Base-by-base conservation (phyloP, 768 basidiomycete genomes). In the Leccinum pellstonianum region DNA sequence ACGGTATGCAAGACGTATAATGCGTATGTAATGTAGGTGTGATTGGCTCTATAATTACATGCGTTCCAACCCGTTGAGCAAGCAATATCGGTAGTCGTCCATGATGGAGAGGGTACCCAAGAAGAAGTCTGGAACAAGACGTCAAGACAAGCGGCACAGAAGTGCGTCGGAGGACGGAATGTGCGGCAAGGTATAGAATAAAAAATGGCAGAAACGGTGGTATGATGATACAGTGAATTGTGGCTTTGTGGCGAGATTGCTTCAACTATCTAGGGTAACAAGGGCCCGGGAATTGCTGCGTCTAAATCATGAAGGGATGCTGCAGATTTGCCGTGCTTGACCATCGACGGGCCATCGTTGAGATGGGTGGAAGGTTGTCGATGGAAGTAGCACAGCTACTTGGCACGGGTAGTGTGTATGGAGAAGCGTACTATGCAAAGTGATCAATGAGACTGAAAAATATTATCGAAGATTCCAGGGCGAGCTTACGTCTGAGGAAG, bases 301-400 rank as follows among this genome's bases (percentile, higher is more conserved):
- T 72, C 72, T 75, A 73, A 70, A 74, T 61, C 64, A 76, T 66
- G 17, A 77, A 77, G 10, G 70, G 70, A 19, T 73, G 66, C 25
- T 73, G 73, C 27, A 70, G 64, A 19, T 62, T 73, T 5, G 71
- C 64, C n/a, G 76, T 66, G 46, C 63, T 67, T 2, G 77, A 71
- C 76, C 76, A 77, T 19, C 76, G 72, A 41, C 76, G 70, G n/a
- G 69, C 65, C 66, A 77, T 66, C 2, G 74, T 66, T 3, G 76
- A 74, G 52, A 75, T 76, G 51, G 74, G 65, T 0, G 72, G 72
- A 10, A 73, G 68, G 58, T 72, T 73, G 51, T 73, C 72, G 19
- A 73, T 63, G 4, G 72, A 62, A n/a, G 72, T 64, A 63, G 70
- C 60, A 49, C 72, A 75, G 65, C 64, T 67, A 62, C 62, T 65